Evolutionary conservation across 2,329 filamentous ascomycete species (phyloP), one percentile per base, ranked within the genome.

Genomic region (Ascochyta koolunga): DNA sequence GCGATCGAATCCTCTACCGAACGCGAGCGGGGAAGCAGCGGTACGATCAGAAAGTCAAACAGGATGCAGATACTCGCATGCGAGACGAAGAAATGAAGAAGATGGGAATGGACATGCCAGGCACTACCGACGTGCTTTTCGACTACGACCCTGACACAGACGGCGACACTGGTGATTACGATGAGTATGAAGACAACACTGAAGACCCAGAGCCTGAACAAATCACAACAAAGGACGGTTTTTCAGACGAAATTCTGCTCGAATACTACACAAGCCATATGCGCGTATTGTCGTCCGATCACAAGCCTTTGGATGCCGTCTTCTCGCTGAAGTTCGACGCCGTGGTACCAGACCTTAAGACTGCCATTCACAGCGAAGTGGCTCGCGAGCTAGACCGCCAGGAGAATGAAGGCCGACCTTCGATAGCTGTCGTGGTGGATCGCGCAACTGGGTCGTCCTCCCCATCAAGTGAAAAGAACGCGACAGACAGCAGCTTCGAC

Each of bases 71-170:
- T 19, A 83, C 89, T 0, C 86, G 83, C 60, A 87, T 85, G 64
- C 88, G 83, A 58, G 92, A 97, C 61, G 87, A 91, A 56, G 90
- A 96, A 61, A 92, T 97, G 90, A 89, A 88, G 70, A 86, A 86
- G 1, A 84, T 87, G 50, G 92, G 93, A 0, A 80, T 96, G 16
- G 90, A 89, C 39, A 79, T 89, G 58, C 88, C 85, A 5, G 83
- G 78, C 4, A 88, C 91, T 5, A 91, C 96, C 54, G 91, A 96
- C 56, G 88, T 97, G 2, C 77, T 97, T 4, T 97, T 96, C 69
- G 91, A 95, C 64, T 97, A 97, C 67, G 89, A 96, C 60, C 92
- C 92, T 0, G 89, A 93, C 0, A 83, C 84, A 2, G 92, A 96
- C 71, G 86, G 82, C 19, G 78, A 76, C n/a, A 79, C 82, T 42